phyloP scores from a whole-genome alignment of 306 rosid genomes.

The Dalbergia cultrata region DNA sequence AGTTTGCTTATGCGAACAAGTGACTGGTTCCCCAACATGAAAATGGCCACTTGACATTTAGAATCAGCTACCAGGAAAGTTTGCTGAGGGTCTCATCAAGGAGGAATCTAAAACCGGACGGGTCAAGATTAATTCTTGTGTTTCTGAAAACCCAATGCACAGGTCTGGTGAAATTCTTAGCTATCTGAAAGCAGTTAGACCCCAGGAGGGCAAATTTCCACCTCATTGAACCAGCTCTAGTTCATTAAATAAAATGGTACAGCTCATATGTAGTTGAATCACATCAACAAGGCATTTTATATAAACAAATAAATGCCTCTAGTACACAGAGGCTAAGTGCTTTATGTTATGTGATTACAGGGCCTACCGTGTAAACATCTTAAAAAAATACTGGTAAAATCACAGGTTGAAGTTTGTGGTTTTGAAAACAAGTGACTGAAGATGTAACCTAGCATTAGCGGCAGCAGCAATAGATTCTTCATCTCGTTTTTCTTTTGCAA shows the following conservation, averaged over 20 bases:
- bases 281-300: constrained; percentile 28
- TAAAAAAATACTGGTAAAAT: constrained; percentile 29
- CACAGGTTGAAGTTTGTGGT: constrained; percentile 47
- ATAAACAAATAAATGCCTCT: constrained; percentile 23
- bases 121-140: constrained; percentile 18
- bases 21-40: neutral
- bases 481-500: constrained; percentile 76
- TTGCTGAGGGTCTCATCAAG: constrained; percentile 24
- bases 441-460: constrained; percentile 71
- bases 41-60: neutral
- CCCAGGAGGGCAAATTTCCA: neutral
- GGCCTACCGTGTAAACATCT: constrained; percentile 22
- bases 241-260: constrained; percentile 20
- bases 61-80: constrained; percentile 22
- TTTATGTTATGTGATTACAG: constrained; percentile 24
- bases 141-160: constrained; percentile 24
- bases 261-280: constrained; percentile 19
- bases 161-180: neutral
- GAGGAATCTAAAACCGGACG: neutral
- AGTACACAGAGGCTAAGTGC: constrained; percentile 21
- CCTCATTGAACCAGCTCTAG: constrained; percentile 34
- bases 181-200: constrained; percentile 1
- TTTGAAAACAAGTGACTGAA: constrained; percentile 68
- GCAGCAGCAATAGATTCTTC: constrained; percentile 89
- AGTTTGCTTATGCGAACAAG: constrained; percentile 17